Base-by-base conservation (phyloP, 805 yeast genomes). In the Starmerella kuoi region DNA sequence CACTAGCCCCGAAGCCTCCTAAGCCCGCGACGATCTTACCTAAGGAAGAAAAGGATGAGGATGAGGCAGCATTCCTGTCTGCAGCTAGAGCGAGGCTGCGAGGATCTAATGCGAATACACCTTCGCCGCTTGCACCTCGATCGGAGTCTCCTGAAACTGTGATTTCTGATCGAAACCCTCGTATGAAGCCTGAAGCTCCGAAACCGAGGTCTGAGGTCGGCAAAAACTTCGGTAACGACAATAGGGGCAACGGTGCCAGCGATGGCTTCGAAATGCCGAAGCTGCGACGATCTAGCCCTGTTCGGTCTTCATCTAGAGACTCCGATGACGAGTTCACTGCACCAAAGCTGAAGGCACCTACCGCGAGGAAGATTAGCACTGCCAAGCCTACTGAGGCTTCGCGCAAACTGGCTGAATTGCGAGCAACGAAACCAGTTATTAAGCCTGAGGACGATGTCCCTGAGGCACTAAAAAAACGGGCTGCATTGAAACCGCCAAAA, bases 331-430 rank as follows among this genome's bases (percentile, higher is more conserved):
- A 28, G 14, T 42, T 46, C 32, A 37, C 31, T 11, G 23, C 28
- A 25, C 51, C 51, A 3, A 37, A 19, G 14, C 38, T 48, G 18
- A 31, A 34, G 25, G 52, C 53, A 15, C 39, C 47, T 17, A 45
- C 43, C 15, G 39, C 37, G 25, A 40, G 51, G 3, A 44, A 41
- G 35, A 40, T 37, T 14, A 38, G 44, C 5, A 40, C 45, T 5
- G 41, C 41, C 8, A 42, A 42, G 20, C 46, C 48, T 17, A 31
- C 42, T 6, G 53, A 50, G 26, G 53, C 53, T 4, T 36, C 31
- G 5, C 40, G 40, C 15, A 40, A 51, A 28, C 45, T 50, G 5
- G 44, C 41, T 17, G 48, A 49, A 21, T 38, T 50, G 32, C 41
- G 50, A 12, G 48, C 53, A 2, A 37, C 50, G 12, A 45, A 48